These are phyloP conservation scores for Terana coerulea DNA, from an alignment of 768 basidiomycete species.

Conservation along the genomic window DNA sequence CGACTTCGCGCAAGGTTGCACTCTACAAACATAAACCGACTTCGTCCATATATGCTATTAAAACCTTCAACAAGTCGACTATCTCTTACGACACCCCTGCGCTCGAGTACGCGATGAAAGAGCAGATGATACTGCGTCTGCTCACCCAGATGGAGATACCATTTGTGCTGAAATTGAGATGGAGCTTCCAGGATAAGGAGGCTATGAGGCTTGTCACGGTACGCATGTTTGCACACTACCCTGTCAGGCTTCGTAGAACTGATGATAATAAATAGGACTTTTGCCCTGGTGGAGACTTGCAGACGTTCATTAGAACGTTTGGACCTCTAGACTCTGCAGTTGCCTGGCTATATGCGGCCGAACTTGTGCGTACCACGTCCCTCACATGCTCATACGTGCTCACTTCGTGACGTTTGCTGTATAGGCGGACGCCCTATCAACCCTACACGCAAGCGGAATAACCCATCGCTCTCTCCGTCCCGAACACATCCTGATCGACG, in stretches of 20 bases:
- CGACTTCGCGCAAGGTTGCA: background rate
- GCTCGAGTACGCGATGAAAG: conserved; percentile 17
- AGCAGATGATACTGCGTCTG: conserved; percentile 34
- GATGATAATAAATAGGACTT: conserved; percentile 27
- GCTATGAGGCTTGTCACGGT: conserved; percentile 40
- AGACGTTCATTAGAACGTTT: conserved; percentile 25
- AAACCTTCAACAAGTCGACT: conserved; percentile 8
- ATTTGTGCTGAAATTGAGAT: conserved; percentile 37
- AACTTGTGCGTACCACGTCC: conserved; percentile 37
- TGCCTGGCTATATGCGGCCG: conserved; percentile 42
- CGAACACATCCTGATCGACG: conserved; percentile 39
- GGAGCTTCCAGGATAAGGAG: conserved; percentile 39
- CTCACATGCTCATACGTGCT: background rate
- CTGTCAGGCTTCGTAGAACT: background rate
- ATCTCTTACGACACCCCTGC: conserved; percentile 12
- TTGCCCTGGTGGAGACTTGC: conserved; percentile 29
- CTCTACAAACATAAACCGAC: background rate
- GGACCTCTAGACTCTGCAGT: conserved; percentile 34
- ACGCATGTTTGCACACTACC: conserved; percentile 8
- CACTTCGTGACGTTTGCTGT: background rate
- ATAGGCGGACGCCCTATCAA: conserved; percentile 37
- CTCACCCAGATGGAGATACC: conserved; percentile 31
- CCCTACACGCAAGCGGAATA: conserved; percentile 43
- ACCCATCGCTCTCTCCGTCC: conserved; percentile 45
- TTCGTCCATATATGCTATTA: conserved; percentile 8